Base-by-base conservation (phyloP, 768 basidiomycete genomes). In the Tricholoma terreum region DNA sequence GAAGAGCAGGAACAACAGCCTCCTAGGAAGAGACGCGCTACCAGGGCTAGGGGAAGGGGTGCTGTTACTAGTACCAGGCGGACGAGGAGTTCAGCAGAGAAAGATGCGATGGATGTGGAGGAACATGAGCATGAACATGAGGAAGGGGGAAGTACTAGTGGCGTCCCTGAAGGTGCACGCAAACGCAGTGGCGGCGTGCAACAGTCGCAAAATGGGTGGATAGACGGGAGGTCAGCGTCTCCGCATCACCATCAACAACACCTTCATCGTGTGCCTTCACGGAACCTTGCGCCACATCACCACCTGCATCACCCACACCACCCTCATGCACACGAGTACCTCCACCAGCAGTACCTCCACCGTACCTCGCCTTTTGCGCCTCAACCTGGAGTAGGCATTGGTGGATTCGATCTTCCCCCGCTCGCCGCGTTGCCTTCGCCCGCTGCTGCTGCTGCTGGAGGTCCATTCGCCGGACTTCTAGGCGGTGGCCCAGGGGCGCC, bases 361-460 rank as follows among this genome's bases (percentile, higher is more conserved):
- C 62, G 61, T 46, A 48, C 45, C 1, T 52, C 60, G 12, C 59
- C 59, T n/a, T 64, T 64, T 54, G 57, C 62, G 12, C 49, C 38
- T 1, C 30, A 27, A 1, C 27, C 46, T 10, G 46, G 45, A 5
- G 27, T 33, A 14, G 40, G 30, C 27, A 75, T 79, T 14, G 24
- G 45, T 5, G 82, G 82, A 35, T 86, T 86, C 61, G 85, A 87
- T 55, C 72, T 89, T 34, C 87, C 89, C 2, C 82, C 87, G 1
- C 71, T 86, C 54, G 71, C 74, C 24, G 76, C 73, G 56, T 70
- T 80, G 56, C 69, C 22, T 15, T 14, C 43, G 11, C 43, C 43
- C 10, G 73, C 60, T 63, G 69, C 54, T 27, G 15, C 42, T n/a
- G 52, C 55, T 12, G n/a, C n/a, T n/a, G n/a, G n/a, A n/a, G n/a